Percentiles rank a stretch among this genome's conserved stretches.
Conservation (phyloP, 371 early-diverging fungal genomes). For the Saksenaea vasiformis region DNA sequence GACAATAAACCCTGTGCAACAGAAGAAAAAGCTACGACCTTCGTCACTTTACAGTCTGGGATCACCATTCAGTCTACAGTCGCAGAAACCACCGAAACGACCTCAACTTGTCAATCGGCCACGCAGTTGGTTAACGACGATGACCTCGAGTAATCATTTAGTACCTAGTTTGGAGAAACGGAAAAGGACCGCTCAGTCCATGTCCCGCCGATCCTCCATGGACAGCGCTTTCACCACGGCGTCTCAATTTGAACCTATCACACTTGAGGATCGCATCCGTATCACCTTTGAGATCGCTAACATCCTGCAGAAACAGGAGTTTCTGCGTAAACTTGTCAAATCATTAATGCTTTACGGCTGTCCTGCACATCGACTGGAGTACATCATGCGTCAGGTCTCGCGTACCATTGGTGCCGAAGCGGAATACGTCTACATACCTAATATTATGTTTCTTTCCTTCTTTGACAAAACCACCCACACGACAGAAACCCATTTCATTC, state of each 20-base stretch:
- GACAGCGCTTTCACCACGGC: conserved; percentile 46
- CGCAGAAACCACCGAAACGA: conserved; percentile 6
- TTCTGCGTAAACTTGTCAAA: conserved; percentile 53
- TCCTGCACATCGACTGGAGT: conserved; percentile 62
- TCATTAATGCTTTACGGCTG: conserved; percentile 58
- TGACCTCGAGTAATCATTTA: conserved; percentile 34
- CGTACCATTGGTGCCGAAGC: conserved; percentile 64
- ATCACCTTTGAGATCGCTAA: conserved; percentile 61
- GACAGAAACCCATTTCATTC: conserved; percentile 73
- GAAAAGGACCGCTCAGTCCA: conserved; percentile 19
- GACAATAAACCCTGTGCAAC: neutral
- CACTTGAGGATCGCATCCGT: conserved; percentile 53
- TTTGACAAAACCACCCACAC: conserved; percentile 71
- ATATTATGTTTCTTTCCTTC: conserved; percentile 71
- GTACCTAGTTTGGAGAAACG: conserved; percentile 46
- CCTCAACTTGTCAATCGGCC: conserved; percentile 28
- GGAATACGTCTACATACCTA: conserved; percentile 69
- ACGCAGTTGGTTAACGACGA: conserved; percentile 32
- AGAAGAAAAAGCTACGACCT: conserved; percentile 6
- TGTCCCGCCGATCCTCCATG: conserved; percentile 37
- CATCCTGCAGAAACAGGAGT: conserved; percentile 59
- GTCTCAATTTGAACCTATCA: conserved; percentile 46
- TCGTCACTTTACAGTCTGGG: neutral
- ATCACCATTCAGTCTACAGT: neutral
- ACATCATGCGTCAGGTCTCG: conserved; percentile 47